Percentiles rank a stretch among this genome's conserved stretches.
phyloP scores from a whole-genome alignment of 192 early-diverging fungal genomes.

The Coemansia sp. region DNA sequence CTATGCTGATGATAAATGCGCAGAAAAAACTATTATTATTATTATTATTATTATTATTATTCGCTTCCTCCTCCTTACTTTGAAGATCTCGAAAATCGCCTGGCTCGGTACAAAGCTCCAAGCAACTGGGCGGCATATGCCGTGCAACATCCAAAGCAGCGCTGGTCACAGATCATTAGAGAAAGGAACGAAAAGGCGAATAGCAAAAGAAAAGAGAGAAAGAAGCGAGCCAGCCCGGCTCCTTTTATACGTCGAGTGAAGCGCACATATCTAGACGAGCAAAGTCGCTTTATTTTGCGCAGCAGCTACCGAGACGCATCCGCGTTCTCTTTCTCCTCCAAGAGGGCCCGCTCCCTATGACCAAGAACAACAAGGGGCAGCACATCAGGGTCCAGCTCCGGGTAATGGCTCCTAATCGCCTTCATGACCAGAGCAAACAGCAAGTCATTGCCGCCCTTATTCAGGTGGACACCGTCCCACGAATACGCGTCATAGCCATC shows the following conservation, averaged over 20 bases:
- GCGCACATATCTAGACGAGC: neutral
- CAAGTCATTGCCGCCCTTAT: constrained; percentile 36
- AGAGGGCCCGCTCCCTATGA: neutral
- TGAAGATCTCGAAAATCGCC: too few relatives aligned
- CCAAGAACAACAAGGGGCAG: constrained; percentile 21
- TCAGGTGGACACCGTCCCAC: constrained; percentile 41
- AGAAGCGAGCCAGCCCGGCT: neutral
- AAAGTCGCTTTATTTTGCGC: neutral
- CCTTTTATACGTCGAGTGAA: neutral
- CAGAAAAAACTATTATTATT: too few relatives aligned
- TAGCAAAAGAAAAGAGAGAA: neutral
- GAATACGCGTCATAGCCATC: constrained; percentile 21
- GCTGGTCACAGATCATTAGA: too few relatives aligned
- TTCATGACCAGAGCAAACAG: constrained; percentile 20
- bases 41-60: too few relatives aligned
- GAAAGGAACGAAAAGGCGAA: too few relatives aligned
- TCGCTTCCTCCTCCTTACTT: too few relatives aligned
- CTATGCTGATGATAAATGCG: too few relatives aligned
- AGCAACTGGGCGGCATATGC: neutral
- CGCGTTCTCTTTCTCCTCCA: neutral
- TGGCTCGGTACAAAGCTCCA: neutral
- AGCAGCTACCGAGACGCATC: neutral
- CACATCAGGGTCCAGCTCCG: constrained; percentile 25
- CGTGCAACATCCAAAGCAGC: neutral
- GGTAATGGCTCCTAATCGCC: constrained; percentile 3